Evolutionary conservation across 2,329 filamentous ascomycete genomes (phyloP), one percentile per base, ranked within the genome.

Genomic region (Dothideomycetes sp.): DNA sequence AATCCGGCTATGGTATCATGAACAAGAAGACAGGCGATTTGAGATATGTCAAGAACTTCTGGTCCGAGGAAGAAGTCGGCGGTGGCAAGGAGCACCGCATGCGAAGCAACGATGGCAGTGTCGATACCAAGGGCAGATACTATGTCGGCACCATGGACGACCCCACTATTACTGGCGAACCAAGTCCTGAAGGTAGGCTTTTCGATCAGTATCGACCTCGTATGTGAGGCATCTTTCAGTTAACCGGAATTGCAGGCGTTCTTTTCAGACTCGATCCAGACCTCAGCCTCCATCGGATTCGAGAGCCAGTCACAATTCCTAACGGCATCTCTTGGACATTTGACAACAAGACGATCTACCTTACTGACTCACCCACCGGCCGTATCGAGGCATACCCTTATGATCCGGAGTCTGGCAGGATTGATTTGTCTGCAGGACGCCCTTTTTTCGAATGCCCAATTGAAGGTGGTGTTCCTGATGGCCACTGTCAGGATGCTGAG

Each of bases 121-220:
- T 84, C 37, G 87, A 94, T 56, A 79, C 78, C 18, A 72, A 79
- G 47, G 87, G 88, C 22, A 70, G 85, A 23, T 91, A 89, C 64
- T 94, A 85, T 82, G 70, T 87, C 5, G 85, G 86, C 6, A 76
- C 76, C 47, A 94, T 94, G 84, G 91, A 85, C 47, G 85, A 94
- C 55, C 81, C 84, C n/a, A 47, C 48, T 1, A 40, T 56, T 3
- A 50, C 56, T 3, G 48, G 47, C n/a, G 44, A 48, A 19, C 34
- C 31, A 19, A 30, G 29, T 12, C 35, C 35, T 18, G 42, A 44
- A 22, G 42, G 42, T 44, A 11, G 22, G 20, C 19, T 22, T 9
- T 13, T 13, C 9, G 29, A 32, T 9, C 13, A 7, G 29, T 11
- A 15, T 28, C 18, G 12, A 19, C 15, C 6, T 30, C 17, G 29